Conservation (phyloP, 1,139 yeast species). For the Blastobotrys arbuscula region DNA sequence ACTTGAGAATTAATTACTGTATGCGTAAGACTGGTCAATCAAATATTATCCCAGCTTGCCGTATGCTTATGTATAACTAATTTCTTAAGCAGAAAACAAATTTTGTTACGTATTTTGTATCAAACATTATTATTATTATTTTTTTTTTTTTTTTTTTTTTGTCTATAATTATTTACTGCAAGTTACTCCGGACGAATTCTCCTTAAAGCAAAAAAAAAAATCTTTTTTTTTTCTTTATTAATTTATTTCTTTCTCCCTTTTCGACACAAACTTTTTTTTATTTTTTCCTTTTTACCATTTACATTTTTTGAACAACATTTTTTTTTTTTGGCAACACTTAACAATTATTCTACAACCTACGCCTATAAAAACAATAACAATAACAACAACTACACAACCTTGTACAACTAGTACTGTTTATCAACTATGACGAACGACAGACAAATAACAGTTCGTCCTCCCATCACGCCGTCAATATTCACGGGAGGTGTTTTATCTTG, state of each 20-base stretch:
- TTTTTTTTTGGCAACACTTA: no score
- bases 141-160: background rate
- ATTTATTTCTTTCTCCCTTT: background rate
- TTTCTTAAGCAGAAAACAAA: background rate
- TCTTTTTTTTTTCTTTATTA: background rate
- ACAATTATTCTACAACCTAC: no score
- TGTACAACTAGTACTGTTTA: background rate
- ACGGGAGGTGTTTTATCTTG: slow-evolving; percentile 9
- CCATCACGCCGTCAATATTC: slow-evolving; percentile 2
- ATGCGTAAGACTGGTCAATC: no score
- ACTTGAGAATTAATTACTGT: no score
- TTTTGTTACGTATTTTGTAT: background rate
- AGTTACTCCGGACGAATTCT: background rate
- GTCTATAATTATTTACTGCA: background rate
- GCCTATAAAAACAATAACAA: no score
- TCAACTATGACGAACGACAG: background rate
- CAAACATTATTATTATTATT: no score
- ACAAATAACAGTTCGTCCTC: background rate
- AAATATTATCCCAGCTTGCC: no score
- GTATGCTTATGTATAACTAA: no score
- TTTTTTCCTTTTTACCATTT: background rate
- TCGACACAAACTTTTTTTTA: background rate
- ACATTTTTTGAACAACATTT: background rate
- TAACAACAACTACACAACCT: background rate
- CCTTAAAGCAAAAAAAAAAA: background rate